Conservation (phyloP, 805 yeast species). For the Lipomyces japonicus region DNA sequence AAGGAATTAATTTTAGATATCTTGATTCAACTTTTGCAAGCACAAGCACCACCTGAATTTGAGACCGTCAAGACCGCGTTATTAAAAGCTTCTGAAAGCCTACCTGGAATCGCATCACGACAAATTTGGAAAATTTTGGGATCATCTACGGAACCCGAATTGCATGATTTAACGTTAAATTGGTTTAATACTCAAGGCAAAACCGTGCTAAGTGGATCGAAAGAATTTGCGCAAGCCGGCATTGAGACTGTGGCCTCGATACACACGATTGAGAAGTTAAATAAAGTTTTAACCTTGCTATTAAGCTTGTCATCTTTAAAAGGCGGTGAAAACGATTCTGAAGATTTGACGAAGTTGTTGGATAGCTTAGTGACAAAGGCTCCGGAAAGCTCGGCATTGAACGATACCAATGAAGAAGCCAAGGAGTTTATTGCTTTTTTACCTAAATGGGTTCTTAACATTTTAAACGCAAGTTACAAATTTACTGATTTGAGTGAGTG, state of each 20-base stretch:
- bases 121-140: constrained; percentile 17
- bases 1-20: constrained; percentile 14
- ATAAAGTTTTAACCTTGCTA: background rate
- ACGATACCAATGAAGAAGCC: constrained; percentile 2
- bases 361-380: constrained; percentile 17
- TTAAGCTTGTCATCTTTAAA: background rate
- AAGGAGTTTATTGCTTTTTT: constrained; percentile 9
- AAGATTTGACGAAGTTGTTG: constrained; percentile 7
- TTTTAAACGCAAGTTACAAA: constrained; percentile 11
- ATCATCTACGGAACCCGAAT: constrained; percentile 3
- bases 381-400: background rate
- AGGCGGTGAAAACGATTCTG: constrained; percentile 8
- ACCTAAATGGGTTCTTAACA: constrained; percentile 16
- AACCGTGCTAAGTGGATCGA: background rate
- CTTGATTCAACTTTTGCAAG: constrained; percentile 17
- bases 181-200: constrained; percentile 10
- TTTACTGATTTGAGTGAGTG: background rate
- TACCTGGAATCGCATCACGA: constrained; percentile 13
- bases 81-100: constrained; percentile 1
- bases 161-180: constrained; percentile 12
- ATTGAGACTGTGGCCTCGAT: constrained; percentile 4
- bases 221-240: constrained; percentile 8
- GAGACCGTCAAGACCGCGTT: constrained; percentile 9
- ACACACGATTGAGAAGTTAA: background rate
- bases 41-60: constrained; percentile 14